A percentile compares a stretch with the other conserved stretches of the same genome.
phyloP scores from a whole-genome alignment of 75 land plant species.

The Chamaecyparis obtusa region DNA sequence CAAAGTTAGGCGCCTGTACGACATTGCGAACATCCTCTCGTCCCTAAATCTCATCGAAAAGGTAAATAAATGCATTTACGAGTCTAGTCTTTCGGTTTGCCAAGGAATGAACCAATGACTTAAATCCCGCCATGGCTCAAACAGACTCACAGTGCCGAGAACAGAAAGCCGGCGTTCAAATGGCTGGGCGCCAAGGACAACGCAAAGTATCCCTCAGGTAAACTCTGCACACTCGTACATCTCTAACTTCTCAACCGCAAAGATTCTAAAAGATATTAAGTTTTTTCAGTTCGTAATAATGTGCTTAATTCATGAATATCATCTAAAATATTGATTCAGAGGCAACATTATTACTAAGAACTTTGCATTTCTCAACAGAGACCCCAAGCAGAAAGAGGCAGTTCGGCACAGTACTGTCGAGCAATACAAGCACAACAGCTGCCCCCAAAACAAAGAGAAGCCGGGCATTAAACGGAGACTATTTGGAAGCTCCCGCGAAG shows the following conservation, averaged over 20 bases:
- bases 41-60: slow-evolving; percentile 91
- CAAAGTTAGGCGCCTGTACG: slow-evolving; percentile 88
- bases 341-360: too few relatives aligned
- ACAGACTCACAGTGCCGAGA: slow-evolving; percentile 76
- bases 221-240: background rate
- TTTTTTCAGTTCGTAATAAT: too few relatives aligned
- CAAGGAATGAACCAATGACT: background rate
- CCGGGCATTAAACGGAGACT: slow-evolving; percentile 8
- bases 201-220: background rate
- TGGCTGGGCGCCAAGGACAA: slow-evolving; percentile 66
- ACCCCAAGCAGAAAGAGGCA: slow-evolving; percentile 12
- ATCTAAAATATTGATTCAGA: too few relatives aligned
- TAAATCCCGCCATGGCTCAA: background rate
- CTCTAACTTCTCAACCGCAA: slow-evolving; percentile 19
- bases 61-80: slow-evolving; percentile 32
- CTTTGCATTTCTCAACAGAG: background rate
- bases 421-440: slow-evolving; percentile 9
- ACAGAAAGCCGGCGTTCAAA: slow-evolving; percentile 88
- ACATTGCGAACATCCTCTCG: slow-evolving; percentile 91
- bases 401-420: background rate
- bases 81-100: background rate
- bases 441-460: slow-evolving; percentile 16
- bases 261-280: too few relatives aligned
- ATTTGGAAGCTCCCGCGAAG: background rate
- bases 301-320: too few relatives aligned